A percentile compares a stretch with the other conserved stretches of the same genome.
Conservation (phyloP, 768 basidiomycete species). For the Obba rivulosa region DNA sequence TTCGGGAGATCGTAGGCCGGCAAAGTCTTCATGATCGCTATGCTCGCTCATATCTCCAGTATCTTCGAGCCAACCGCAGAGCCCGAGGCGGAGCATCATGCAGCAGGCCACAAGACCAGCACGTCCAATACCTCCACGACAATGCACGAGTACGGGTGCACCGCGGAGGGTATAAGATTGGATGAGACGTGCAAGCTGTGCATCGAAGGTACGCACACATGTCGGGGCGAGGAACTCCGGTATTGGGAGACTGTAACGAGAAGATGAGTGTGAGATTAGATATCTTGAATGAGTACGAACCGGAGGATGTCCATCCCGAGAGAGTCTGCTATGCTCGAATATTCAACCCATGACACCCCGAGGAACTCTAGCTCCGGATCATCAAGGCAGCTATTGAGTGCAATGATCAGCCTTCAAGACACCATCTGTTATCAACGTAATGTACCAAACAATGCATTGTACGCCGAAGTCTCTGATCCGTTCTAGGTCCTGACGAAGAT, state of each 20-base stretch:
- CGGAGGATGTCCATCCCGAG: conserved; percentile 78
- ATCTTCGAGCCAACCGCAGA: conserved; percentile 64
- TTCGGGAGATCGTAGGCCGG: not conserved
- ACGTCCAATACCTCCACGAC: conserved; percentile 90
- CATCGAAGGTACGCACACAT: conserved; percentile 53
- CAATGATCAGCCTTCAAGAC: not conserved
- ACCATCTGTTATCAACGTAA: not conserved
- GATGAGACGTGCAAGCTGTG: conserved; percentile 60
- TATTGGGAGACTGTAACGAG: conserved; percentile 64
- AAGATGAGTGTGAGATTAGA: conserved; percentile 2
- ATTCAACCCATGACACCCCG: conserved; percentile 83
- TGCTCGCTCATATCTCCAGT: not conserved
- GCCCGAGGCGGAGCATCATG: conserved; percentile 88
- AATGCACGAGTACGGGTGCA: conserved; percentile 74
- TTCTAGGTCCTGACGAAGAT: conserved; percentile 68
- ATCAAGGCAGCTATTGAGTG: conserved; percentile 64
- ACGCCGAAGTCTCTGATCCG: conserved; percentile 74
- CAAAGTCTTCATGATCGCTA: not conserved
- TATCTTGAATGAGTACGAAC: conserved; percentile 29
- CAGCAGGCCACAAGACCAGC: conserved; percentile 90
- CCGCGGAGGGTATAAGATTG: conserved; percentile 70
- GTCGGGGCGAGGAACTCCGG: conserved; percentile 86
- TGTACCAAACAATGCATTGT: conserved; percentile 78
- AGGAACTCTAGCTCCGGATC: conserved; percentile 79
- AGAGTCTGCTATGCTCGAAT: conserved; percentile 52